Base-by-base conservation (phyloP, 768 basidiomycete genomes). In the Lactarius vividus region DNA sequence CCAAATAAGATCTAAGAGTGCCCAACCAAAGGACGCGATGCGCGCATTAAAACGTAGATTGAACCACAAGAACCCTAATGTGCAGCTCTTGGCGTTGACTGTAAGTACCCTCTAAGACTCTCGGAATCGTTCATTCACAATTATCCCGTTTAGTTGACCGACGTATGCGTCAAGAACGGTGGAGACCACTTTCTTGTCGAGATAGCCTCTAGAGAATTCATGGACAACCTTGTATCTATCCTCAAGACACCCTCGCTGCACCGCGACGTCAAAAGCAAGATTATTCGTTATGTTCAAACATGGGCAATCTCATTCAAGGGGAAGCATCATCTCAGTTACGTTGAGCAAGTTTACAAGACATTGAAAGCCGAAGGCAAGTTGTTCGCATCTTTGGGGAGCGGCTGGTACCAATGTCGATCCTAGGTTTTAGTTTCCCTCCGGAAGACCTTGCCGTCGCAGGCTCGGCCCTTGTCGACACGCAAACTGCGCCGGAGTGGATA, bases 81-180 rank as follows among this genome's bases (percentile, higher is more conserved):
- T 96, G 9, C 94, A 95, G 77, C 80, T 96, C 35, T 80, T 95
- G 64, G 86, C 94, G n/a, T 83, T 97, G 15, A 81, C 85, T 13
- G 95, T 96, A 74, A 72, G 92, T 83, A 44, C 39, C 23, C n/a
- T 61, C 20, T 57, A 39, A 37, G n/a, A 8, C 23, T 42, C 55
- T 58, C 7, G 29, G 31, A 59, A 54, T 20, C 46, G 18, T 63
- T 54, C 61, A 56, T 61, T 33, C 10, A 37, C 33, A 54, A 58
- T 35, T 57, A 44, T 63, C 33, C 64, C 63, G 20, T 64, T 60
- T 74, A 96, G 91, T 81, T 98, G 57, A 87, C 91, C 56, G 97
- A 98, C 76, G 82, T 88, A 10, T 95, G 93, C 72, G 84, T 98
- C 75, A 99, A 99, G 87, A 99, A 99, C 72, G 94, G 94, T 11